Evolutionary conservation across 2,329 filamentous ascomycete genomes (phyloP), one percentile per base, ranked within the genome.

Genomic region (Aspergillus bombycis): DNA sequence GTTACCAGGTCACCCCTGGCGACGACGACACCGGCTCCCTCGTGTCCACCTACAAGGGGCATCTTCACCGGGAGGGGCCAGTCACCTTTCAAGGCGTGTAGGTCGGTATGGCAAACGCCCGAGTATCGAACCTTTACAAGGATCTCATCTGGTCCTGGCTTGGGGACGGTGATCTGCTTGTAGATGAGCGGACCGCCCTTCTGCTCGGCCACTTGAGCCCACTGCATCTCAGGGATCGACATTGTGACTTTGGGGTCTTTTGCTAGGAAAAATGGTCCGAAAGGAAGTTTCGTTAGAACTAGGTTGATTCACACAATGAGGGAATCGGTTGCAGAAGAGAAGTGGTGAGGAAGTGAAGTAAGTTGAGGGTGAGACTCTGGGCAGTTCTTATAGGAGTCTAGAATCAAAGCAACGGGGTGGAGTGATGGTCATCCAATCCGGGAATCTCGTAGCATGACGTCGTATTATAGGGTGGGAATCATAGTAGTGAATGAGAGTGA

Each of bases 91-190:
- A 94, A 86, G 72, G 92, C 92, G 76, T 90, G 88, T 3, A 89
- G 85, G 78, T 96, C 92, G 41, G 93, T 96, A 84, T 96, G 93
- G 85, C 93, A 96, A 70, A 96, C 93, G 76, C 93, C 93, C 32
- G 90, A 91, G 85, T 88, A 96, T 80, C 93, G 93, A 85, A 96
- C 87, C 82, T 96, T 94, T 81, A 97, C 83, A 68, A 97, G 90
- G 70, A 97, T 91, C 81, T 97, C 92, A 82, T 96, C 93, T 58
- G 93, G 90, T 26, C 89, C 92, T 45, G 94, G 94, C 78, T 89
- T 87, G 67, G 84, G 85, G 58, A 96, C 93, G 70, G 91, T 89
- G 73, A 97, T 94, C 81, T 79, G 73, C 66, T 79, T 80, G 75
- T 78, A 79, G 55, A 75, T 70, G n/a, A 77, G 83, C 83, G 89